phyloP scores from a whole-genome alignment of 768 basidiomycete genomes.

The Pholiota microspora region DNA sequence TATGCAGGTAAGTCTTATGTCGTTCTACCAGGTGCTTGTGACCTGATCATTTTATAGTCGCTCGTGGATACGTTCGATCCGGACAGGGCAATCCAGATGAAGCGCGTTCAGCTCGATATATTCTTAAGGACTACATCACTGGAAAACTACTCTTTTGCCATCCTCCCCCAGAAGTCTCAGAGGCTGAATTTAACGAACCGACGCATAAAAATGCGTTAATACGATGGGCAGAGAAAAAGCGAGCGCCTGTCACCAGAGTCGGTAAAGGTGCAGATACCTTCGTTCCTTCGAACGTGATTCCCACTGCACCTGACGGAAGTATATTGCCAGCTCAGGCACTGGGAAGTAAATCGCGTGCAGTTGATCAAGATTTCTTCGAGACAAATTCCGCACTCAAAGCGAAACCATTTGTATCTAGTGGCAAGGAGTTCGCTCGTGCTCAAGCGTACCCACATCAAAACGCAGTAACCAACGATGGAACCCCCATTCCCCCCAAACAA shows the following conservation, averaged over 20 bases:
- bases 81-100: constrained; percentile 98
- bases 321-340: constrained; percentile 29
- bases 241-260: constrained; percentile 85
- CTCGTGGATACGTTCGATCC: constrained; percentile 86
- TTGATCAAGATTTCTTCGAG: constrained; percentile 86
- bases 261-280: constrained; percentile 83
- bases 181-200: constrained; percentile 71
- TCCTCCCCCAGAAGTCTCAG: constrained; percentile 71
- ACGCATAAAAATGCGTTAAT: constrained; percentile 61
- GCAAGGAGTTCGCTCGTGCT: constrained; percentile 60
- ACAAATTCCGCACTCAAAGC: constrained; percentile 47
- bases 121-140: constrained; percentile 97
- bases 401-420: constrained; percentile 62
- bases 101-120: constrained; percentile 85
- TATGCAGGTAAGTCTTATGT: constrained; percentile 81
- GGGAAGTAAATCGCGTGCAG: constrained; percentile 56
- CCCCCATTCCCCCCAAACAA: constrained; percentile 43
- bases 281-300: constrained; percentile 41
- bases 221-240: constrained; percentile 75
- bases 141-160: constrained; percentile 91
- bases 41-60: constrained; percentile 58
- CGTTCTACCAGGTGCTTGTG: background rate
- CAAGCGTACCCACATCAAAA: constrained; percentile 84
- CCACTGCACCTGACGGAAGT: constrained; percentile 19
- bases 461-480: constrained; percentile 75